Evolutionary conservation across 306 rosid genomes (phyloP), one percentile per base, ranked within the genome.

Genomic region (Fragaria vesca): DNA sequence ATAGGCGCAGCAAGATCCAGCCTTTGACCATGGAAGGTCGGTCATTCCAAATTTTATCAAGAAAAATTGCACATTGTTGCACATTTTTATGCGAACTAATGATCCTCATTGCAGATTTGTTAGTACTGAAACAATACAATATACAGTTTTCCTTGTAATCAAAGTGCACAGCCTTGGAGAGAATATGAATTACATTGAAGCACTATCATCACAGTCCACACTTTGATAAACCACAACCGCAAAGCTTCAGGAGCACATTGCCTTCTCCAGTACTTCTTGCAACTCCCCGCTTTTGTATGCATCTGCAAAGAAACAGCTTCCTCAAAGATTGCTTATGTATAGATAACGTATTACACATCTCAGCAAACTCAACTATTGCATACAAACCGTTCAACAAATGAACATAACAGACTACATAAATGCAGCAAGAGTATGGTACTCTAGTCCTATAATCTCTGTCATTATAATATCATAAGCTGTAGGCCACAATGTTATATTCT

Each of bases 241-340:
- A 55, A 75, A 34, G 78, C 76, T 77, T 92, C 89, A 94, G 1
- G 97, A 87, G 79, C 93, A 91, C 90, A 91, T 85, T 30, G 91
- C 90, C 93, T 87, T 95, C 89, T 92, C 97, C 89, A 95, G 72
- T 80, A 69, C 48, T 84, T 95, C 97, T 82, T 91, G 97, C 86
- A 95, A 81, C 81, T 92, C 83, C 20, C 98, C 97, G 0, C 81
- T 92, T 83, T 92, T 83, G 83, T 89, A 95, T 82, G 97, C 97
- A 68, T 95, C 97, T 95, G 91, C 32, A 81, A 73, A 58, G 51
- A 57, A 76, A 51, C 17, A 57, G 58, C 8, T 55, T 66, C 51
- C 6, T 65, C 55, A 77, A 48, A 28, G 4, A 30, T 72, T n/a
- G n/a, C 40, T 13, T 46, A 47, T 17, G 17, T 2, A 34, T 16